Evolutionary conservation across 306 rosid genomes (phyloP), one percentile per base, ranked within the genome.

Genomic region (Quercus alba): DNA sequence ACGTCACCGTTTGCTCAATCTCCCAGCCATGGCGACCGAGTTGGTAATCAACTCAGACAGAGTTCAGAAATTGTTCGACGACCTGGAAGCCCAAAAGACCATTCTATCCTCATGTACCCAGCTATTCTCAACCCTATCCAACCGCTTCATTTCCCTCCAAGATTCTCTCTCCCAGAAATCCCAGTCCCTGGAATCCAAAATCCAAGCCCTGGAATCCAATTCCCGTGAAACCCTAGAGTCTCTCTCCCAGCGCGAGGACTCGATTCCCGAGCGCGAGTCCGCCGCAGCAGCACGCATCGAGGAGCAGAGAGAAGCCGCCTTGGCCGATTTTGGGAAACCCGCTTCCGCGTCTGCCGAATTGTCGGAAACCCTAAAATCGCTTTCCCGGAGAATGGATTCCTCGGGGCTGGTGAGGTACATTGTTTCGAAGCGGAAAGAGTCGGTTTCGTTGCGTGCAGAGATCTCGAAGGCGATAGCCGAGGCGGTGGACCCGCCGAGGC

Each of bases 401-500:
- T 77, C 85, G 19, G 87, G 89, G 18, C 33, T 93, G 82, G 19
- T 88, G 57, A 74, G 80, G 68, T 91, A 89, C 80, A 76, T 93
- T 13, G 87, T 93, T 14, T 86, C 88, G 28, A 93, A 89, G 84
- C 79, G 97, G 74, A 93, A 91, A 56, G 97, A 91, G 70, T 93
- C 97, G 15, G 82, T 87, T 7, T 41, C 85, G 26, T 79, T 93
- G 75, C 77, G 96, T 73, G 87, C 91, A 13, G 96, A 89, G 89
- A 84, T 93, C 5, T 80, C 38, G 0, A 63, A 52, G 55, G 91
- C 96, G 1, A 44, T 93, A 25, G 76, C 84, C 17, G 97, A 88
- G 88, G 97, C 96, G 20, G 92, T 93, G 73, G 97, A 93, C 85
- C 85, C 94, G 7, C 83, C 92, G 1, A 80, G 87, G 56, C 75